Evolutionary conservation across 345 rosid genomes (phyloP), one percentile per base, ranked within the genome.

Genomic region (Triadica sebifera): DNA sequence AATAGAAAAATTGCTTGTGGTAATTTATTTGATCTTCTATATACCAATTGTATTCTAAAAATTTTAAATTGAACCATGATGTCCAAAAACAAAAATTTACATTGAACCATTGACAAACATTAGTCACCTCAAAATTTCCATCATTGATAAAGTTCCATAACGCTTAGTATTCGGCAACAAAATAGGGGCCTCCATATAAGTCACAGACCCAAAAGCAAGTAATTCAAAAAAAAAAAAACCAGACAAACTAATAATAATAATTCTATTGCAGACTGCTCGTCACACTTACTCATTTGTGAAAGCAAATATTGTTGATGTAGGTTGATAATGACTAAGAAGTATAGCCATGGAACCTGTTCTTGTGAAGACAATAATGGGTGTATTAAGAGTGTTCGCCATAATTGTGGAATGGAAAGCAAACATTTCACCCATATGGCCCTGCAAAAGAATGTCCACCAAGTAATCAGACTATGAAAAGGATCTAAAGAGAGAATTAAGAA

Each of bases 351-450:
- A 91, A 77, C 97, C 97, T 1, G 98, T 92, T 81, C 97, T 89
- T 20, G 98, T 92, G 86, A 92, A 94, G 62, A 94, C 93, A 74
- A 94, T 87, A 68, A 89, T 84, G 8, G 98, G 94, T 29, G 97
- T 85, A 69, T 72, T 80, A 65, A 94, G 90, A 38, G 97, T 94
- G 80, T 92, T 91, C 1, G 98, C 97, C 97, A 94, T 94, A 34
- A 89, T 91, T 53, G 97, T 87, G 69, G 98, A 85, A 84, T 94
- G 98, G 79, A 89, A 94, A 77, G 98, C 94, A 84, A 94, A 92
- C 98, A 92, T 94, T 84, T 89, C 91, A n/a, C 97, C 97, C 98
- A 94, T 94, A 81, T 87, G 90, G 71, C 86, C 79, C 97, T 94
- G 89, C 78, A 69, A 81, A 87, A 85, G 49, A 65, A 76, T 20